These are phyloP conservation scores for Lactarius vividus DNA, from an alignment of 768 basidiomycete genomes.

Conservation along the genomic window DNA sequence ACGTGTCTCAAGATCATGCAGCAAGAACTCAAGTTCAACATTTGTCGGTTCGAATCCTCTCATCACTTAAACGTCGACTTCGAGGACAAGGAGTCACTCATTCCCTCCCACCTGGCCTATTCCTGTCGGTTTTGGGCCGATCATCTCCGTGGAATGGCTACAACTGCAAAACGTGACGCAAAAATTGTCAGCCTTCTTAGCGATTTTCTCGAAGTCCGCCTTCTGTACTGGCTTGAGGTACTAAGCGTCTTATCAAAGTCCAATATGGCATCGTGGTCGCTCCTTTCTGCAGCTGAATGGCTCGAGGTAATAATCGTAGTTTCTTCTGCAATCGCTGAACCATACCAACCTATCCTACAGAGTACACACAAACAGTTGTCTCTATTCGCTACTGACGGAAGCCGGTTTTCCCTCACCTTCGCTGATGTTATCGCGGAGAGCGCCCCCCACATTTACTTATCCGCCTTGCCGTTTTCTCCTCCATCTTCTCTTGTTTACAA, in stretches of 20 bases:
- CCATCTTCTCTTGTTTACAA: slow-evolving; percentile 12
- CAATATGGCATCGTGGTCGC: slow-evolving; percentile 22
- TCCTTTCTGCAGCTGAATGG: slow-evolving; percentile 22
- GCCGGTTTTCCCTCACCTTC: slow-evolving; percentile 20
- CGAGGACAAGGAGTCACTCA: slow-evolving; percentile 26
- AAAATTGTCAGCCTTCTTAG: slow-evolving; percentile 26
- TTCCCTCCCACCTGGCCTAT: slow-evolving; percentile 37
- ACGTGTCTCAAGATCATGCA: slow-evolving; percentile 36
- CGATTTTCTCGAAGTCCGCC: slow-evolving; percentile 29
- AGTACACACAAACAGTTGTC: slow-evolving; percentile 9
- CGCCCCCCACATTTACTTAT: slow-evolving; percentile 22
- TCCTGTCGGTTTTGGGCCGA: slow-evolving; percentile 39
- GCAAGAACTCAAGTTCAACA: slow-evolving; percentile 39
- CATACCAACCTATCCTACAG: neutral
- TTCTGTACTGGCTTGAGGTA: slow-evolving; percentile 42
- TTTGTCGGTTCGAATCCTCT: slow-evolving; percentile 39
- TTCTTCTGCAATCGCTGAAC: neutral
- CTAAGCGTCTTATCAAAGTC: slow-evolving; percentile 31
- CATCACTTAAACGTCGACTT: slow-evolving; percentile 34
- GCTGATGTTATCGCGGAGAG: slow-evolving; percentile 13
- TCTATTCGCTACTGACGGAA: slow-evolving; percentile 14
- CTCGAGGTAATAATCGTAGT: slow-evolving; percentile 5
- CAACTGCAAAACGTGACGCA: slow-evolving; percentile 16
- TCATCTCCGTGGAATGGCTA: slow-evolving; percentile 30
- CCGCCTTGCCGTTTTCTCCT: slow-evolving; percentile 20